phyloP scores from a whole-genome alignment of 202 grass and related monocot species.

The Elaeis oleifera region DNA sequence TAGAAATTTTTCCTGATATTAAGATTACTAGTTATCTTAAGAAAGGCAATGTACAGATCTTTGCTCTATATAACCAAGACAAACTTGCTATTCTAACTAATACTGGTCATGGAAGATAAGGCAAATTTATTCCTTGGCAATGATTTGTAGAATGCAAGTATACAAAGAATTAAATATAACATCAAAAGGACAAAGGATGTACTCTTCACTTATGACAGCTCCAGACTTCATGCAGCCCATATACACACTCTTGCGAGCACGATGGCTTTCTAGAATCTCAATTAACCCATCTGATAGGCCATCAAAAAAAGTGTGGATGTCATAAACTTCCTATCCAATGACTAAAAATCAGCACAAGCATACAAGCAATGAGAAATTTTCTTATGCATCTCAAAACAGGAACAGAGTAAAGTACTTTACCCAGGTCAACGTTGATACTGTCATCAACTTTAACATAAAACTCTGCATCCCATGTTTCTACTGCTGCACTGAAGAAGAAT shows the following conservation, averaged over 20 bases:
- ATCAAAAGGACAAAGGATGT: conserved; percentile 29
- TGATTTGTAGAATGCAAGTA: not conserved
- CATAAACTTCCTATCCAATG: too few relatives aligned
- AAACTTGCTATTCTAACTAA: too few relatives aligned
- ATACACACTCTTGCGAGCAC: conserved; percentile 55
- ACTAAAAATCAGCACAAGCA: too few relatives aligned
- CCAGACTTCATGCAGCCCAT: conserved; percentile 99
- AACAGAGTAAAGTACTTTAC: conserved; percentile 22
- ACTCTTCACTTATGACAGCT: conserved; percentile 78
- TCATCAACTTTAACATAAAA: conserved; percentile 96
- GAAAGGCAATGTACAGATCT: too few relatives aligned
- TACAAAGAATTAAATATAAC: not conserved
- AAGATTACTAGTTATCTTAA: too few relatives aligned
- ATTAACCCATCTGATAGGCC: conserved; percentile 38
- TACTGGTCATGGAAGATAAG: too few relatives aligned
- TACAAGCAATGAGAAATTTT: too few relatives aligned
- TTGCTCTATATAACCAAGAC: too few relatives aligned
- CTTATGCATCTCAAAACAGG: too few relatives aligned
- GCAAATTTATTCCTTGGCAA: too few relatives aligned
- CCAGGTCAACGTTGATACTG: conserved; percentile 80
- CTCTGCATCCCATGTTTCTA: conserved; percentile 88
- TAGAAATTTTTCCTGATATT: too few relatives aligned
- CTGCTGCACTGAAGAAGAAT: conserved; percentile 71
- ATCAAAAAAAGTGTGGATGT: conserved; percentile 1
- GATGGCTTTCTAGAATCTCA: conserved; percentile 11